These are phyloP conservation scores for Cornus florida DNA, from an alignment of 148 eudicot genomes.

Conservation along the genomic window DNA sequence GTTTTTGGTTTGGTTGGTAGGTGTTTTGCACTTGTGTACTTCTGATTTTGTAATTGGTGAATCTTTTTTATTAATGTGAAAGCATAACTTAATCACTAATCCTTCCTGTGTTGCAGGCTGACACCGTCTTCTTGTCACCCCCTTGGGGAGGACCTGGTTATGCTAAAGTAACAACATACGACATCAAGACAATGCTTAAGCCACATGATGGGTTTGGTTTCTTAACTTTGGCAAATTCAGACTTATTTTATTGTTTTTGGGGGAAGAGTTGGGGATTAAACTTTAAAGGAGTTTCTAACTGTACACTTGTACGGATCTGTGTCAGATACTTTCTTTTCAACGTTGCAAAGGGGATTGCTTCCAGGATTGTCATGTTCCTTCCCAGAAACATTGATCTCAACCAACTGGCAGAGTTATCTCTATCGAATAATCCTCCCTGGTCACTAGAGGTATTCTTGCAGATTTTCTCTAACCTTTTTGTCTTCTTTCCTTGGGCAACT, in stretches of 20 bases:
- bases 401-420: slow-evolving; percentile 74
- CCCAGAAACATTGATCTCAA: slow-evolving; percentile 79
- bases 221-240: background rate
- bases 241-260: background rate
- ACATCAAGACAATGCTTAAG: slow-evolving; percentile 71
- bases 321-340: slow-evolving; percentile 53
- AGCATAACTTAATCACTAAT: background rate
- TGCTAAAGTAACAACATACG: slow-evolving; percentile 50
- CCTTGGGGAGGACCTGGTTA: slow-evolving; percentile 99
- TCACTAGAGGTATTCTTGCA: slow-evolving; percentile 54
- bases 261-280: too few relatives aligned
- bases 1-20: background rate
- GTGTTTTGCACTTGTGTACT: background rate
- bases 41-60: background rate
- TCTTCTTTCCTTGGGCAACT: background rate
- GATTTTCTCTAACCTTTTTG: background rate
- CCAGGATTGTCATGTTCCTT: slow-evolving; percentile 80
- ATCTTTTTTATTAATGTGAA: background rate
- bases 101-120: slow-evolving; percentile 46
- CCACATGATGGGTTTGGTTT: slow-evolving; percentile 64
- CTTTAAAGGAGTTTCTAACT: background rate
- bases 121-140: slow-evolving; percentile 79
- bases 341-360: slow-evolving; percentile 51
- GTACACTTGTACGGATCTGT: slow-evolving; percentile 5
- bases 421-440: slow-evolving; percentile 78